Conservation (phyloP, 1,139 yeast genomes). For the Pichia sp. region DNA sequence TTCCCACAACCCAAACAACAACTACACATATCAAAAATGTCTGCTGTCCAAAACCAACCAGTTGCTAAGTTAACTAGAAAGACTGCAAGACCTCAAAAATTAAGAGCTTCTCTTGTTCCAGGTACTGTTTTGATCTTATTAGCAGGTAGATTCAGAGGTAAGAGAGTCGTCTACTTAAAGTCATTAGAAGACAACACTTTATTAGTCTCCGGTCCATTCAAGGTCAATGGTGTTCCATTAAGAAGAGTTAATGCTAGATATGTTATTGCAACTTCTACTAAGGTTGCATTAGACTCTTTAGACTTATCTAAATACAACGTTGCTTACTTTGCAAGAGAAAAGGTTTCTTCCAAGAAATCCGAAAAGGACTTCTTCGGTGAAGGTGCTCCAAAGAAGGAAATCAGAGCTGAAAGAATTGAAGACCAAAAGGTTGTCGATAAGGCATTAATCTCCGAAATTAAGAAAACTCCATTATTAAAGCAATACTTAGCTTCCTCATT, state of each 20-base stretch:
- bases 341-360: slow-evolving; percentile 67
- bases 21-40: slow-evolving; percentile 9
- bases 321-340: slow-evolving; percentile 97
- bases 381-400: slow-evolving; percentile 74
- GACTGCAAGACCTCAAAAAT: slow-evolving; percentile 91
- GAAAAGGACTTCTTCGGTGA: slow-evolving; percentile 97
- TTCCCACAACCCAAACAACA: neutral
- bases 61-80: slow-evolving; percentile 87
- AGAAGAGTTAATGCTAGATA: slow-evolving; percentile 99
- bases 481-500: slow-evolving; percentile 96
- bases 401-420: slow-evolving; percentile 94
- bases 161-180: slow-evolving; percentile 99
- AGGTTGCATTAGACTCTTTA: slow-evolving; percentile 75
- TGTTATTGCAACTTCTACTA: slow-evolving; percentile 98
- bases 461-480: slow-evolving; percentile 97
- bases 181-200: slow-evolving; percentile 98
- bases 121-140: slow-evolving; percentile 98
- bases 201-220: slow-evolving; percentile 99
- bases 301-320: slow-evolving; percentile 92
- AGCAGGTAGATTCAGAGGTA: slow-evolving; percentile 99
- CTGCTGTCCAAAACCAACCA: slow-evolving; percentile 18
- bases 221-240: slow-evolving; percentile 99
- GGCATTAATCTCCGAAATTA: slow-evolving; percentile 90
- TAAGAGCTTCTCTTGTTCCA: slow-evolving; percentile 96
- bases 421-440: slow-evolving; percentile 98